Conservation (phyloP, 495 filamentous ascomycete species). For the Aspergillus kassunensis region DNA sequence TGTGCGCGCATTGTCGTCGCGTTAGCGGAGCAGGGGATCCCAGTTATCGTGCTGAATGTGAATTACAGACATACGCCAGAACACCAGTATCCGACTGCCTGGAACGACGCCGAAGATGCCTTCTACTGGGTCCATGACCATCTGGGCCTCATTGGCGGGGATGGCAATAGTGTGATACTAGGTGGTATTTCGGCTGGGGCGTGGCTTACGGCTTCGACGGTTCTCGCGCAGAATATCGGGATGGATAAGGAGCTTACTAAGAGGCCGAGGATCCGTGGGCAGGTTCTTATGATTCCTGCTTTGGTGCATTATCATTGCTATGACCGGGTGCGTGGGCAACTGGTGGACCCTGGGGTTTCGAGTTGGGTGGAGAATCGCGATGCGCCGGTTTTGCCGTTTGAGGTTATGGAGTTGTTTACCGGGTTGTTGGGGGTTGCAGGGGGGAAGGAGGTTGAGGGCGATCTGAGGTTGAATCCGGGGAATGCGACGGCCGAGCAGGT, state of each 20-base stretch:
- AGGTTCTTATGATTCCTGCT: constrained; percentile 43
- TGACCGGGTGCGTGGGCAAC: constrained; percentile 28
- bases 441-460: constrained; percentile 15
- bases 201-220: constrained; percentile 38
- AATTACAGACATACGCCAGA: constrained; percentile 49
- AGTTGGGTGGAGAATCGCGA: constrained; percentile 38
- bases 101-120: constrained; percentile 45
- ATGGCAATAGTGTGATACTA: constrained; percentile 31
- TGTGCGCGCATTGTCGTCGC: constrained; percentile 38
- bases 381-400: constrained; percentile 35
- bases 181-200: constrained; percentile 48
- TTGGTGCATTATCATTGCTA: constrained; percentile 33
- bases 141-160: constrained; percentile 29
- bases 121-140: constrained; percentile 42
- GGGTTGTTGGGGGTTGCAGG: constrained; percentile 23
- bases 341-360: constrained; percentile 29
- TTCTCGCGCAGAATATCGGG: constrained; percentile 26
- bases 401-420: constrained; percentile 30
- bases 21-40: constrained; percentile 12
- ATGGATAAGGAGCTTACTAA: constrained; percentile 19
- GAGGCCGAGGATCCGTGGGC: constrained; percentile 32
- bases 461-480: constrained; percentile 37
- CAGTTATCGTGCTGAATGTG: constrained; percentile 40
- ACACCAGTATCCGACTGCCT: constrained; percentile 36
- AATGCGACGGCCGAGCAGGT: constrained; percentile 38